A percentile compares a stretch with the other conserved stretches of the same genome.
Conservation (phyloP, 257 asterid species). For the Rubia yunnanensis region DNA sequence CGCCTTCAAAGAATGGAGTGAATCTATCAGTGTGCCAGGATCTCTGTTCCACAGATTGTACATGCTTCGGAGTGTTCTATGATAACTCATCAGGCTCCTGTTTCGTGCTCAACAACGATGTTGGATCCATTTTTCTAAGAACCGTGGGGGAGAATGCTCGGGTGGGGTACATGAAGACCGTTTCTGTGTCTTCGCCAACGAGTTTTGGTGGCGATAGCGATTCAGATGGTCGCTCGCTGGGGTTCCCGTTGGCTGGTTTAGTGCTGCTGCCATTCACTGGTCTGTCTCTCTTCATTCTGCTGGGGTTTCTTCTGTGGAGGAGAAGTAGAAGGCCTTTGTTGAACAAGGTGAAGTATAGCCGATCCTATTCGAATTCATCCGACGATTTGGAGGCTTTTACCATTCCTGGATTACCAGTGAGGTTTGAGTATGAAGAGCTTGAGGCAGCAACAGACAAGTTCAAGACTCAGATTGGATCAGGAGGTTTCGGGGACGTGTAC, state of each 20-base stretch:
- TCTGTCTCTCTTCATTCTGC: constrained; percentile 21
- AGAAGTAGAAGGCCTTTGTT: constrained; percentile 11
- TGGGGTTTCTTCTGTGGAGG: constrained; percentile 38
- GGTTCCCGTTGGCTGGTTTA: constrained; percentile 32
- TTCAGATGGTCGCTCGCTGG: constrained; percentile 7
- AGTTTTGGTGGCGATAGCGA: constrained; percentile 5
- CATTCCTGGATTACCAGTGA: constrained; percentile 54
- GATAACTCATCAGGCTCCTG: constrained; percentile 55
- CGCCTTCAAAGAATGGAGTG: constrained; percentile 28
- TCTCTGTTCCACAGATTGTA: constrained; percentile 51
- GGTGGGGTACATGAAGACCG: constrained; percentile 38
- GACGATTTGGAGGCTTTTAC: constrained; percentile 36
- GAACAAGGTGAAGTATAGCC: constrained; percentile 6
- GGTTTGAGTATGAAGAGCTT: constrained; percentile 45
- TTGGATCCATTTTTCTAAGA: constrained; percentile 49
- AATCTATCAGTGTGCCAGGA: constrained; percentile 42
- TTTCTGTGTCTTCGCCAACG: constrained; percentile 14
- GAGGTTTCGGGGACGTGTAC: constrained; percentile 66
- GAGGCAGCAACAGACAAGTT: constrained; percentile 46
- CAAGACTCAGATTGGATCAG: constrained; percentile 52
- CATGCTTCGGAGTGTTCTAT: constrained; percentile 57
- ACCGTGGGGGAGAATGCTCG: constrained; percentile 13
- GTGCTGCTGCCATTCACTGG: constrained; percentile 52
- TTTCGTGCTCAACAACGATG: constrained; percentile 29
- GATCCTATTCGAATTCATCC: constrained; percentile 16